A percentile compares a stretch with the other conserved stretches of the same genome.
These are phyloP conservation scores for Picea sitchensis DNA, from an alignment of 75 land plant genomes.

Conservation along the genomic window DNA sequence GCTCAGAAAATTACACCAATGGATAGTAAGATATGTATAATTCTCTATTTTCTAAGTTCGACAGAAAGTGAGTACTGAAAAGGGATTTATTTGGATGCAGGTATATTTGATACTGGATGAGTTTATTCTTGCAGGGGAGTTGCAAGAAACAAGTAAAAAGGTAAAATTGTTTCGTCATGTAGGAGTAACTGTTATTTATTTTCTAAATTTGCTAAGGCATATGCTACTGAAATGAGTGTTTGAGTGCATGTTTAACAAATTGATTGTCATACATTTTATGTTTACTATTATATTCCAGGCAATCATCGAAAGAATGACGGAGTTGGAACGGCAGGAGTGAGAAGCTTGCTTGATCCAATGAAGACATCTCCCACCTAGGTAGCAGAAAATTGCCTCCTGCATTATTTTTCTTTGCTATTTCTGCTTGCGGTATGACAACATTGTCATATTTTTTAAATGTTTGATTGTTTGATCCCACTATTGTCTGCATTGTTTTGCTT, in stretches of 20 bases:
- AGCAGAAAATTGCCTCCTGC: too few species aligned
- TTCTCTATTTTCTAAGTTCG: too few species aligned
- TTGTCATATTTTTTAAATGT: too few species aligned
- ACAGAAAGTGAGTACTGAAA: too few species aligned
- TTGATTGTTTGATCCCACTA: too few species aligned
- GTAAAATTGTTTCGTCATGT: slow-evolving; percentile 17
- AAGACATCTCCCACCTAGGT: too few species aligned
- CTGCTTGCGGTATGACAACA: too few species aligned
- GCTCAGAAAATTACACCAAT: too few species aligned
- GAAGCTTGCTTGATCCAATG: not conserved
- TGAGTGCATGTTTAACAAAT: not conserved
- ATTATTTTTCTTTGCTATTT: too few species aligned
- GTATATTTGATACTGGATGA: slow-evolving; percentile 94
- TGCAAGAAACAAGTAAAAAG: slow-evolving; percentile 97
- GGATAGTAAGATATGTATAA: too few species aligned
- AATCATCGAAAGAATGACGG: slow-evolving; percentile 97
- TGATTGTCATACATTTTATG: not conserved
- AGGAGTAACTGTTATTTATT: not conserved
- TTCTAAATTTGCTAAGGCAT: not conserved
- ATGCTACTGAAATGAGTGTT: not conserved
- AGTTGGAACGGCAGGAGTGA: slow-evolving; percentile 90
- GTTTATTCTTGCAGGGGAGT: slow-evolving; percentile 96
- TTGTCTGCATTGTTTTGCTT: too few species aligned
- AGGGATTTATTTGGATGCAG: slow-evolving; percentile 27
- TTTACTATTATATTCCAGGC: slow-evolving; percentile 51